Evolutionary conservation across 2,329 filamentous ascomycete species (phyloP), one percentile per base, ranked within the genome.

Genomic region (Xylariaceae sp.): DNA sequence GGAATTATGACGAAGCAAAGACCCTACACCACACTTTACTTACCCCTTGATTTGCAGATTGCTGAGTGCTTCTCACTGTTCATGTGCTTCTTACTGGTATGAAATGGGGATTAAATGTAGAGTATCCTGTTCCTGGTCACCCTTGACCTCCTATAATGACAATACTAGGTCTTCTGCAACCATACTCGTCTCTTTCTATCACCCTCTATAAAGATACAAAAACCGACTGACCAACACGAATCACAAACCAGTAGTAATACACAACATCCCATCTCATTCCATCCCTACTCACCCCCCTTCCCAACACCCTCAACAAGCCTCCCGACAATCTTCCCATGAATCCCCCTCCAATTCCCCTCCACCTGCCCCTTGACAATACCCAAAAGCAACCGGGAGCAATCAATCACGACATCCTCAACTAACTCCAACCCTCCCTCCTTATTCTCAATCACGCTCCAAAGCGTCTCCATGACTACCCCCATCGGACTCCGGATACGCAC

Each of bases 381-480:
- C 4, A 82, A 62, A 56, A 85, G 66, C 23, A 84, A 65, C 57
- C 75, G 75, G 15, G 80, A 81, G 67, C 80, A 82, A 49, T 69
- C 74, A 61, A 84, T 80, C n/a, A 72, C 67, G 17, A 80, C 73
- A 11, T 79, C 76, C 71, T 84, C 80, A 3, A 79, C 74, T 53
- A 85, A 62, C 66, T 79, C 77, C 35, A 76, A 64, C 10, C 72
- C 74, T 42, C 68, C 66, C 49, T 74, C 68, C 17, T 18, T 18
- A 35, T 72, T 66, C 62, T 75, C 71, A 53, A 64, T 56, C 9
- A 73, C 58, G 54, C 53, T 60, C 82, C 82, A 85, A 13, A 75
- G 67, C 13, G 81, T 82, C 69, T 85, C 82, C 75, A 84, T 78
- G 2, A 79, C 70, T 39, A 82, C 73, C 50, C 74, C 76, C 69